Evolutionary conservation across 768 basidiomycete species (phyloP), one percentile per base, ranked within the genome.

Genomic region (Sutorius australiensis): DNA sequence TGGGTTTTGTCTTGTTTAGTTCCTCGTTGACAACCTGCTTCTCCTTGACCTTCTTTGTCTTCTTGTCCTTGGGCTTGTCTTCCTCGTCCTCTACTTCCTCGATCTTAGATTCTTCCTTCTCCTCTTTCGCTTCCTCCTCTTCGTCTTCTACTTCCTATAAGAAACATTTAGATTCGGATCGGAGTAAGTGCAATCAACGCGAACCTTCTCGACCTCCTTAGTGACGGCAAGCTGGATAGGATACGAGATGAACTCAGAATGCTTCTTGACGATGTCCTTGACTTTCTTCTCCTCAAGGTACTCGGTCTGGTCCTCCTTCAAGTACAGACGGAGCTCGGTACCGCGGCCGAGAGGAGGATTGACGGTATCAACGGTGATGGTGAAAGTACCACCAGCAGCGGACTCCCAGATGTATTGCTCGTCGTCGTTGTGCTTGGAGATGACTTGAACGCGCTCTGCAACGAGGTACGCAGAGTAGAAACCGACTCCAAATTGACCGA

Each of bases 341-440:
- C 97, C 95, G 70, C 97, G 95, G 53, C 90, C 92, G 51, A 99
- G 82, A 59, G 90, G 81, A 21, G 88, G 85, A 78, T 95, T 95
- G 70, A 87, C 75, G 56, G 84, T 90, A 73, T 98, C 95, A 53
- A 77, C 87, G 45, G 95, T 97, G 77, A 99, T 97, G 67, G 97
- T 98, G 80, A 98, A 99, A 48, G 95, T 99, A 51, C 95, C 97
- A 69, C 95, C 97, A 31, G 95, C 95, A 58, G 97, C 89, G n/a
- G 95, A 99, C 81, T 99, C 95, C 97, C 95, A 99, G 75, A 99
- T 94, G 79, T 99, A 98, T 75, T 98, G 95, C 77, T 98, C 97
- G 72, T 98, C 95, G 65, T 98, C 95, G 67, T 99, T 98, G 82
- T 99, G 95, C 78, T 99, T 99, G 60, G 95, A 93, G 75, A 98